A percentile compares a stretch with the other conserved stretches of the same genome.
These are phyloP conservation scores for Elymus sibiricus DNA, from an alignment of 176 grass and related monocot species.

Conservation along the genomic window DNA sequence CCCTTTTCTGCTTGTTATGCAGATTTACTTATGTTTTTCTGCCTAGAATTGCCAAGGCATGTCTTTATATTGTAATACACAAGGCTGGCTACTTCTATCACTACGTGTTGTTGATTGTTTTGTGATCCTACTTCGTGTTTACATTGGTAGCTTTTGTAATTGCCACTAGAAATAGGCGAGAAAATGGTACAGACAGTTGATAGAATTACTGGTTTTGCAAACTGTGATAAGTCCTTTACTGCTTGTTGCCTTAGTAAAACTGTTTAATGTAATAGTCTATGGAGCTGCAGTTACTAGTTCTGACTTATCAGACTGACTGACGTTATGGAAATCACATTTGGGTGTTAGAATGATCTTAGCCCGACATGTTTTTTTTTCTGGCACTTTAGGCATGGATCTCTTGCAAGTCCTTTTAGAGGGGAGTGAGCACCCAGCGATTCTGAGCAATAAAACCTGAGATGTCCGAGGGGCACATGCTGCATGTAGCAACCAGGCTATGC, in stretches of 20 bases:
- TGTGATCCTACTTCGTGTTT: not conserved
- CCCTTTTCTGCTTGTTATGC: not conserved
- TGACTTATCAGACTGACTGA: not conserved
- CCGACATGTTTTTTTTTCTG: not conserved
- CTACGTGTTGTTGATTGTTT: not conserved
- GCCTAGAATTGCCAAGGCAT: not conserved
- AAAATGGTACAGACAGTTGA: not conserved
- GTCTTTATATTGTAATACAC: not conserved
- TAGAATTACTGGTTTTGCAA: constrained; percentile 5
- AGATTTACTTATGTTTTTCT: not conserved
- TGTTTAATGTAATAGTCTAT: not conserved
- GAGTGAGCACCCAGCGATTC: not conserved
- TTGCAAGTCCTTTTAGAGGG: not conserved
- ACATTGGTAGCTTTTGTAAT: not conserved
- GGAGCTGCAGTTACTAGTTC: not conserved
- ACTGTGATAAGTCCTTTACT: not conserved
- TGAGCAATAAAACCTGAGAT: not conserved
- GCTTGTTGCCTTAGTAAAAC: constrained; percentile 8
- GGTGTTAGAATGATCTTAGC: constrained; percentile 10
- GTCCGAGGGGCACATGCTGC: not conserved
- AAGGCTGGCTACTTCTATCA: not conserved
- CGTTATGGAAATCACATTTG: not conserved
- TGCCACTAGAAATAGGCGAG: not conserved
- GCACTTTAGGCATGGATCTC: not conserved
- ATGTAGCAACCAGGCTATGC: not conserved